Evolutionary conservation across 345 rosid species (phyloP).

Genomic region (Anastatica hierochuntica): DNA sequence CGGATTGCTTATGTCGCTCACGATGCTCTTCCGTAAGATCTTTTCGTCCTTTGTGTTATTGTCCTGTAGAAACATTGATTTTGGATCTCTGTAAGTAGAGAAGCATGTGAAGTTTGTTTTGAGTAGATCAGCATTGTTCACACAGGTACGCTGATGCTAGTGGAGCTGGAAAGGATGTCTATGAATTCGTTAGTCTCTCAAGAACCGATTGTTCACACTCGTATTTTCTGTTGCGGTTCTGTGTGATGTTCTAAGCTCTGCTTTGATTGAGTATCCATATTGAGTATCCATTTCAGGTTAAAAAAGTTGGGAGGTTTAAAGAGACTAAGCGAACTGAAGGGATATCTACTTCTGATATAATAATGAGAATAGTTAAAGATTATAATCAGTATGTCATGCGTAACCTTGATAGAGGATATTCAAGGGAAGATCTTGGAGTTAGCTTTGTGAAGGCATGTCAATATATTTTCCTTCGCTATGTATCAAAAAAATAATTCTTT

Average conservation of each 20-base stretch:
- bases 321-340: constrained; percentile 59
- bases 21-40: constrained; percentile 48
- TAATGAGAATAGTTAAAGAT: constrained; percentile 62
- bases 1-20: constrained; percentile 49
- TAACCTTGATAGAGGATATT: constrained; percentile 56
- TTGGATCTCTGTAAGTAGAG: neutral
- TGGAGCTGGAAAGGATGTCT: constrained; percentile 61
- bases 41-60: neutral
- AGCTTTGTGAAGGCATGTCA: constrained; percentile 56
- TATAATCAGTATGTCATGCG: constrained; percentile 58
- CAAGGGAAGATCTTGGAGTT: constrained; percentile 57
- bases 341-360: constrained; percentile 56
- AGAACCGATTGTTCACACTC: neutral
- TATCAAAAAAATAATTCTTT: neutral
- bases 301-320: constrained; percentile 41
- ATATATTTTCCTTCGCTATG: neutral
- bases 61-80: neutral
- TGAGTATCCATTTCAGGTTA: constrained; percentile 29
- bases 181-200: constrained; percentile 46
- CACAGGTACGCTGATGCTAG: constrained; percentile 58
- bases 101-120: neutral
- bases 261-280: neutral
- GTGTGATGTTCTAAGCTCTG: neutral
- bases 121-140: neutral
- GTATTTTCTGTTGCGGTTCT: neutral